Conservation (phyloP, 495 filamentous ascomycete genomes). For the Penicillium atrosanguineum region DNA sequence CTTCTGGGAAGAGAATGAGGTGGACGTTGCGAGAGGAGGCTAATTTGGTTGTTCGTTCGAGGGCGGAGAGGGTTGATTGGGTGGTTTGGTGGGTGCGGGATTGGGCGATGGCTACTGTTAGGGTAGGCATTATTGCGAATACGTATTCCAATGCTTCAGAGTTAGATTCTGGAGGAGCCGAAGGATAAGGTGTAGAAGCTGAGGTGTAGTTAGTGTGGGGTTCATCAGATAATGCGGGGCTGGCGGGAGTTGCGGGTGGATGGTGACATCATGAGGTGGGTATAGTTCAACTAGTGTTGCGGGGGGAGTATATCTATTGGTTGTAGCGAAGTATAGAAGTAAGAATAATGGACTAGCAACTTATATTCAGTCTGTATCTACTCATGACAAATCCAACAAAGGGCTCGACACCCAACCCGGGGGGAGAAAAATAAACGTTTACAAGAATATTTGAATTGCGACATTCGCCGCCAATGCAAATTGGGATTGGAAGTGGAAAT, state of each 20-base stretch:
- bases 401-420: constrained; percentile 18
- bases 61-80: constrained; percentile 60
- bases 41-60: constrained; percentile 51
- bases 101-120: constrained; percentile 4
- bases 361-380: constrained; percentile 15
- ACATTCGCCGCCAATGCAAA: neutral
- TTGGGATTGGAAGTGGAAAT: neutral
- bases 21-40: constrained; percentile 52
- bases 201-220: neutral
- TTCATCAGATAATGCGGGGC: neutral
- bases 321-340: neutral
- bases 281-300: neutral
- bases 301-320: neutral
- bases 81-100: constrained; percentile 62
- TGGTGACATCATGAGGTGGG: neutral
- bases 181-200: neutral
- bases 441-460: constrained; percentile 3
- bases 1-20: constrained; percentile 85
- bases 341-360: neutral
- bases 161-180: neutral
- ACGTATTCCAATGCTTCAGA: neutral
- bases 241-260: neutral
- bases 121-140: neutral
- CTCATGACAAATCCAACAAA: constrained; percentile 5
- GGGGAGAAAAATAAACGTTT: constrained; percentile 15